Base-by-base conservation (phyloP, 1,284 basidiomycete genomes). In the Crocinoboletus sp. region DNA sequence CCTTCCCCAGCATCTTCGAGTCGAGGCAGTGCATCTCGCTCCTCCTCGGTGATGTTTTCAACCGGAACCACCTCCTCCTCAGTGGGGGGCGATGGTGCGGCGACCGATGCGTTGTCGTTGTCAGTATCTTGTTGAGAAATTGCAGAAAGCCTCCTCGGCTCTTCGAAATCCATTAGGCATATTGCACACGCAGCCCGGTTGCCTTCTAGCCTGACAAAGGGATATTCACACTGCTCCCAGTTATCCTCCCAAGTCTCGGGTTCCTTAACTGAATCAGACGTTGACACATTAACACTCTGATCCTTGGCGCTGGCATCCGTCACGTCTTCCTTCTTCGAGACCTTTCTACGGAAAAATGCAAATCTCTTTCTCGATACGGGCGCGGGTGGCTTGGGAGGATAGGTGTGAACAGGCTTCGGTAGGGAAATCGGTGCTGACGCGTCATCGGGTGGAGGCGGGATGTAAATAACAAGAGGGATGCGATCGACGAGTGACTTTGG, bases 171-270 rank as follows among this genome's bases (percentile, higher is more conserved):
- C 74, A 83, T 74, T 54, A 90, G 65, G 61, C 88, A 90, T 46
- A 90, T 86, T 23, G 85, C 84, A 63, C 87, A 90, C 11, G 81
- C 77, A 6, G 88, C 88, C 36, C 87, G 80, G 57, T 90, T 87
- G 15, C 78, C 82, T 54, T 86, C 84, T 24, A 90, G 71, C 32
- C 82, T 69, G 29, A 90, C 77, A 60, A 80, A 80, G n/a, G 78
- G 78, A 53, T 74, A 75, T 38, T 73, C 72, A 32, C 69, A 65
- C 38, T 68, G 63, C 50, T 77, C 78, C 76, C 77, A 80, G 38
- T 71, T 67, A 28, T 73, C 73, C 48, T 78, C 72, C 78, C 77
- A 79, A 16, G 73, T 70, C 54, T 72, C 64, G 11, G 69, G 68
- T 47, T 67, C 67, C 50, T 50, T 69, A 17, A 43, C 63, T n/a